Percentiles rank a stretch among this genome's conserved stretches.
phyloP scores from a whole-genome alignment of 805 yeast species.

The Candida khao-thaluensis region DNA sequence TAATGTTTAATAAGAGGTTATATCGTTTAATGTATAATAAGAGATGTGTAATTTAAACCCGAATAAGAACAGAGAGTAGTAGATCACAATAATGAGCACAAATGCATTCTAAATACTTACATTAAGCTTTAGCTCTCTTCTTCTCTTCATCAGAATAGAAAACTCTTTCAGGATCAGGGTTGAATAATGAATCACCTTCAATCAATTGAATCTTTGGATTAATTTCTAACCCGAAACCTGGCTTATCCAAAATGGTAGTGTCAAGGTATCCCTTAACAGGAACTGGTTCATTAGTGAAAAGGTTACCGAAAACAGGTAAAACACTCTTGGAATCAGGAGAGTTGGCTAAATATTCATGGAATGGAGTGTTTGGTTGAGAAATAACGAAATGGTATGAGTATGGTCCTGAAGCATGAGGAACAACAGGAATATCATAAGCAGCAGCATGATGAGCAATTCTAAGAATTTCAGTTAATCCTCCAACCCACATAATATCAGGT shows the following conservation, averaged over 20 bases:
- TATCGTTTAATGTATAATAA: too few species aligned
- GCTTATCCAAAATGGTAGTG: conserved; percentile 41
- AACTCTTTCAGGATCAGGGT: conserved; percentile 41
- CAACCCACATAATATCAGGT: conserved; percentile 57
- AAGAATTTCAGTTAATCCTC: conserved; percentile 49
- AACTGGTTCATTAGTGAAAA: conserved; percentile 48
- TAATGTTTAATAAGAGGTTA: conserved; percentile 3
- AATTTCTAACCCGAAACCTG: conserved; percentile 50
- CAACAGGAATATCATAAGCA: conserved; percentile 53
- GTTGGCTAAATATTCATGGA: conserved; percentile 52
- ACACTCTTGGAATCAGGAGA: conserved; percentile 47
- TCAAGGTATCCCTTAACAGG: conserved; percentile 45
- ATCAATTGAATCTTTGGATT: conserved; percentile 44
- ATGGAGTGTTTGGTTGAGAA: conserved; percentile 50
- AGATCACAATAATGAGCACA: too few species aligned
- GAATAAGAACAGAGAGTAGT: too few species aligned
- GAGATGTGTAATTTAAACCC: too few species aligned
- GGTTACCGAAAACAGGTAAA: conserved; percentile 47
- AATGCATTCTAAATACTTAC: too few species aligned
- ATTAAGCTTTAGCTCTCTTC: too few species aligned
- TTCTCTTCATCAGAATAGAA: conserved; percentile 21
- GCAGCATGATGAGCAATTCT: conserved; percentile 50
- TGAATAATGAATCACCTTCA: conserved; percentile 37
- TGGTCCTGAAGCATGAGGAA: conserved; percentile 55
- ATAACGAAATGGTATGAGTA: conserved; percentile 52